Percentiles rank a stretch among this genome's conserved stretches.
Conservation (phyloP, 176 grass and related monocot species). For the Oryza rufipogon region DNA sequence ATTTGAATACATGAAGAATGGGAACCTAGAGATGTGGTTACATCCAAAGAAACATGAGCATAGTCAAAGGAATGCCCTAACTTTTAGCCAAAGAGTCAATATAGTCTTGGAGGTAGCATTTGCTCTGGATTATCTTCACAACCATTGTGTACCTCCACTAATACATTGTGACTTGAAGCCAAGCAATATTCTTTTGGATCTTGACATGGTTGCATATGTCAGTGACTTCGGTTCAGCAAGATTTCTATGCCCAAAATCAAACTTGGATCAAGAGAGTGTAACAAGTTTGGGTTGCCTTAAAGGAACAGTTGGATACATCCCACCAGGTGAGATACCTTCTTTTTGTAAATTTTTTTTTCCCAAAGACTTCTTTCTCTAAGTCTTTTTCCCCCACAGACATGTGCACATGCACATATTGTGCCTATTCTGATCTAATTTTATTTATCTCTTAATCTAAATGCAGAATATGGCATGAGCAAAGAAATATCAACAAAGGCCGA, state of each 20-base stretch:
- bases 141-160: conserved; percentile 4
- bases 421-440: too few relatives aligned
- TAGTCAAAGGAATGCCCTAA: not conserved
- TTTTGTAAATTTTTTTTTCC: not conserved
- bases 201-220: too few relatives aligned
- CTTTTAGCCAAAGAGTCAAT: not conserved
- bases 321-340: conserved; percentile 23
- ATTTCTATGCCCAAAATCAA: conserved; percentile 8
- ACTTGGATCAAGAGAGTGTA: not conserved
- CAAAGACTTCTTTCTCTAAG: not conserved
- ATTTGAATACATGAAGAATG: conserved; percentile 46
- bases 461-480: conserved; percentile 47
- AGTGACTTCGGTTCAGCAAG: not conserved
- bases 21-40: conserved; percentile 42
- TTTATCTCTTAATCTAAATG: not conserved
- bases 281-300: conserved; percentile 6
- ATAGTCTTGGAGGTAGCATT: conserved; percentile 16
- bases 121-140: conserved; percentile 39
- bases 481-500: conserved; percentile 39
- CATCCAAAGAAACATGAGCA: conserved; percentile 10
- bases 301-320: conserved; percentile 43
- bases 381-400: not conserved
- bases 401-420: not conserved
- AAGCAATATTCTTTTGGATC: conserved; percentile 28
- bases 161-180: conserved; percentile 37